phyloP scores from a whole-genome alignment of 139 green algal genomes.

The Micromonas pusilla region DNA sequence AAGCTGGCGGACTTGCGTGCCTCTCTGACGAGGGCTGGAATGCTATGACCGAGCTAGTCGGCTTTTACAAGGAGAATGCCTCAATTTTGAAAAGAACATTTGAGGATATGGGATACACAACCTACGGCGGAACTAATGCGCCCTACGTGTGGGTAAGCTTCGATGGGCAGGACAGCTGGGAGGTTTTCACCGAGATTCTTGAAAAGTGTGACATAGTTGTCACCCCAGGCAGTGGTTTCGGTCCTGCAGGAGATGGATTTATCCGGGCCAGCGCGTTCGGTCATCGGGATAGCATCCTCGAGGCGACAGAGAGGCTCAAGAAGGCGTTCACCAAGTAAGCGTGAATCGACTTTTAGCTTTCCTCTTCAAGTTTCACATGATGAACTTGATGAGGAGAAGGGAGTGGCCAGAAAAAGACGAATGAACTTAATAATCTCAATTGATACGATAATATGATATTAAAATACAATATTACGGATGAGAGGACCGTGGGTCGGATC shows the following conservation, averaged over 20 bases:
- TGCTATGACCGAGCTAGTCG: conserved; percentile 77
- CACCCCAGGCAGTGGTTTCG: conserved; percentile 93
- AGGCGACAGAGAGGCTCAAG: conserved; percentile 42
- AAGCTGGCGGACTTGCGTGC: conserved; percentile 86
- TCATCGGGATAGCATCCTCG: conserved; percentile 52
- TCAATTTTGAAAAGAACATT: conserved; percentile 81
- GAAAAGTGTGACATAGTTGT: conserved; percentile 94
- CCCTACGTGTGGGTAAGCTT: conserved; percentile 99
- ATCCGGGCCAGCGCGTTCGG: conserved; percentile 91
- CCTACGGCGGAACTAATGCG: conserved; percentile 86
- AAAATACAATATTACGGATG: too few relatives aligned
- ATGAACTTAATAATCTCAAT: too few relatives aligned
- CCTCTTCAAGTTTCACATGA: too few relatives aligned
- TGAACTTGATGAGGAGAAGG: too few relatives aligned
- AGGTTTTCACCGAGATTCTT: conserved; percentile 87
- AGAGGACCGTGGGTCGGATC: too few relatives aligned
- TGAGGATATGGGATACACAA: conserved; percentile 84
- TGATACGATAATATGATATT: too few relatives aligned
- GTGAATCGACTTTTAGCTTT: conserved; percentile 11
- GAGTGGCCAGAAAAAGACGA: too few relatives aligned
- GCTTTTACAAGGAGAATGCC: conserved; percentile 99
- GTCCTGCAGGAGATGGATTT: conserved; percentile 91
- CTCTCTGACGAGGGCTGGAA: conserved; percentile 48
- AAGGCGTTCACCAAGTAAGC: conserved; percentile 38
- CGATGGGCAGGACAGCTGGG: conserved; percentile 74